phyloP scores from a whole-genome alignment of 2,329 filamentous ascomycete species.

The Cordyceps farinosa region DNA sequence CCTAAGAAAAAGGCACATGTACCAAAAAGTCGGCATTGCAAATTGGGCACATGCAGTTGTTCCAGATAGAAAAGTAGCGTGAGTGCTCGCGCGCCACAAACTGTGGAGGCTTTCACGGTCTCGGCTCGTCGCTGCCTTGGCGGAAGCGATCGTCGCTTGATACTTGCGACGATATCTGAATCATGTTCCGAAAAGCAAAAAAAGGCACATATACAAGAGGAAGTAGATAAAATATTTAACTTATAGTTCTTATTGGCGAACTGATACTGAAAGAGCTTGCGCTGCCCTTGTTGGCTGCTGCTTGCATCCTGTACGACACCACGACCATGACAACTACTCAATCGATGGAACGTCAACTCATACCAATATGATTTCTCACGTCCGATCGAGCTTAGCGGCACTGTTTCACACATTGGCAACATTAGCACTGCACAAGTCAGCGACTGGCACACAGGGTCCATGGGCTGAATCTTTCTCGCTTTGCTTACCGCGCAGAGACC shows the following conservation, averaged over 20 bases:
- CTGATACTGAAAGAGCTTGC: too few species aligned
- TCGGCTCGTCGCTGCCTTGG: background rate
- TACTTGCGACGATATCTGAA: too few species aligned
- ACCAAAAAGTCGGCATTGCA: background rate
- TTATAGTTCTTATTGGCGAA: too few species aligned
- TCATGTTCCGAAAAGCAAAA: too few species aligned
- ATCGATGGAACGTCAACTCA: too few species aligned
- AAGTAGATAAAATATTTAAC: too few species aligned
- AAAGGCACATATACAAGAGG: too few species aligned
- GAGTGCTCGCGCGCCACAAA: background rate
- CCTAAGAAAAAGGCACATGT: background rate
- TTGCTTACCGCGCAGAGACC: constrained; percentile 2
- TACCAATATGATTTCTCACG: too few species aligned
- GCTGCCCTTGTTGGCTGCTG: too few species aligned
- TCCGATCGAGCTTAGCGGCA: background rate
- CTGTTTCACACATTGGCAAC: background rate
- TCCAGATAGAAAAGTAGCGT: background rate
- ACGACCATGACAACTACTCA: too few species aligned
- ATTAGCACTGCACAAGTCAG: background rate
- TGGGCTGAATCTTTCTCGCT: background rate
- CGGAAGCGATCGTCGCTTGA: too few species aligned
- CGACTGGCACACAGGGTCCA: background rate
- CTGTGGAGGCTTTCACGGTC: background rate
- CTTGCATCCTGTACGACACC: too few species aligned
- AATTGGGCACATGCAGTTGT: background rate